Percentiles rank a stretch among this genome's conserved stretches.
Evolutionary conservation across 2,329 filamentous ascomycete species (phyloP).

Genomic region (Aspergillus quadrilineatus): DNA sequence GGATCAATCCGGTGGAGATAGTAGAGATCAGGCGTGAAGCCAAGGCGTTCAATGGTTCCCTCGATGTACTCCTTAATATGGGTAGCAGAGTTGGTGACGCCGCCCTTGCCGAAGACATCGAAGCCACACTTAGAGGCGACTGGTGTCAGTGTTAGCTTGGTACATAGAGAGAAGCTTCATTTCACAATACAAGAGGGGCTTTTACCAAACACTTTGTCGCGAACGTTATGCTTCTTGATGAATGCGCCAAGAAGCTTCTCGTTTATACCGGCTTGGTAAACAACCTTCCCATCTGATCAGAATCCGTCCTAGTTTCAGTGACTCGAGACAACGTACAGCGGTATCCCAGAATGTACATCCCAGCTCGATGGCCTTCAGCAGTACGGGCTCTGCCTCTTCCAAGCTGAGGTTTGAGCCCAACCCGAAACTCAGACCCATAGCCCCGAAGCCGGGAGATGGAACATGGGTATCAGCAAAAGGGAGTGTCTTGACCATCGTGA

Average conservation of each 20-base stretch:
- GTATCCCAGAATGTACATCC: conserved; percentile 51
- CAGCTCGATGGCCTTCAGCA: conserved; percentile 51
- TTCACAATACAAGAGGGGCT: background rate
- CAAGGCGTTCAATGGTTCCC: conserved; percentile 50
- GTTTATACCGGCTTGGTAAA: conserved; percentile 49
- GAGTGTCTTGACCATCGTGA: conserved; percentile 43
- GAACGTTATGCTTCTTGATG: conserved; percentile 51
- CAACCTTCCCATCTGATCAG: conserved; percentile 31
- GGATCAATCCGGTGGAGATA: conserved; percentile 47
- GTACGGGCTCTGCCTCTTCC: conserved; percentile 51
- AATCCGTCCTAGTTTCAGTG: no score
- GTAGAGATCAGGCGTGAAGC: conserved; percentile 49
- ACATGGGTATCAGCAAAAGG: conserved; percentile 43
- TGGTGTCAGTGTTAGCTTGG: conserved; percentile 16
- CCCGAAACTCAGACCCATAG: conserved; percentile 51
- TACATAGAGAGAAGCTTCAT: background rate
- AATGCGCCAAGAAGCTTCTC: conserved; percentile 54
- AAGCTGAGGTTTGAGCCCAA: conserved; percentile 44
- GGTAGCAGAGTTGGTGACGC: conserved; percentile 46
- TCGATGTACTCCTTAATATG: conserved; percentile 53
- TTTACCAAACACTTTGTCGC: conserved; percentile 42
- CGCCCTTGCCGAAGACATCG: conserved; percentile 34
- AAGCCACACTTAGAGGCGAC: conserved; percentile 54
- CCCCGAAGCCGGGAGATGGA: conserved; percentile 49
- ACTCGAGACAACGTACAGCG: conserved; percentile 33